Conservation (phyloP, 202 grass and related monocot species). For the Panicum virgatum region DNA sequence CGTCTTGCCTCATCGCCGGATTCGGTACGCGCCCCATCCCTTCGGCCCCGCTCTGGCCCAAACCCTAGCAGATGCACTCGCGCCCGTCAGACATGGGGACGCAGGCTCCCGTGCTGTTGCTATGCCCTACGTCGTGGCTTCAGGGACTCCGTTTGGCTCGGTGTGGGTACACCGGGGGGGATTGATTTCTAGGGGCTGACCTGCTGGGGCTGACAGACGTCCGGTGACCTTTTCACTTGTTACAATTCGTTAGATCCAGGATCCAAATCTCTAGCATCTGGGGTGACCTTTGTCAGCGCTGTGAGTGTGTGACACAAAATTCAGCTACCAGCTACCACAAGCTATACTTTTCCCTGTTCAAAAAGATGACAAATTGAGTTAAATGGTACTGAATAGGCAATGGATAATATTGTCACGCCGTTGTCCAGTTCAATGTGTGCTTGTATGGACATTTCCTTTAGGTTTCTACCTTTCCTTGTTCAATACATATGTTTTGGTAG, state of each 20-base stretch:
- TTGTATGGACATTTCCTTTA: background rate
- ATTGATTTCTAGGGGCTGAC: background rate
- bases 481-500: background rate
- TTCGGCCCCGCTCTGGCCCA: background rate
- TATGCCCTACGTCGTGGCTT: background rate
- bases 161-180: fast-evolving
- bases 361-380: background rate
- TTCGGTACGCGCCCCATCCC: constrained; percentile 43
- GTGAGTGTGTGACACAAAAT: background rate
- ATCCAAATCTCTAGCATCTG: background rate
- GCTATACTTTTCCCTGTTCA: background rate
- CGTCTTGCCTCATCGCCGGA: constrained; percentile 87
- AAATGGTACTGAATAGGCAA: background rate
- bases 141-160: no score
- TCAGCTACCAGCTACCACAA: background rate
- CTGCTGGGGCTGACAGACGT: background rate
- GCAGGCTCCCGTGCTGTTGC: background rate
- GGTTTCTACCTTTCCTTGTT: background rate
- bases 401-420: background rate
- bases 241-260: constrained; percentile 15
- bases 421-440: background rate
- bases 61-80: constrained; percentile 29
- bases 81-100: background rate
- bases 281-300: background rate
- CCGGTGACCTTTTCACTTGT: background rate